phyloP scores from a whole-genome alignment of 257 asterid genomes.

The Solanum rostratum region DNA sequence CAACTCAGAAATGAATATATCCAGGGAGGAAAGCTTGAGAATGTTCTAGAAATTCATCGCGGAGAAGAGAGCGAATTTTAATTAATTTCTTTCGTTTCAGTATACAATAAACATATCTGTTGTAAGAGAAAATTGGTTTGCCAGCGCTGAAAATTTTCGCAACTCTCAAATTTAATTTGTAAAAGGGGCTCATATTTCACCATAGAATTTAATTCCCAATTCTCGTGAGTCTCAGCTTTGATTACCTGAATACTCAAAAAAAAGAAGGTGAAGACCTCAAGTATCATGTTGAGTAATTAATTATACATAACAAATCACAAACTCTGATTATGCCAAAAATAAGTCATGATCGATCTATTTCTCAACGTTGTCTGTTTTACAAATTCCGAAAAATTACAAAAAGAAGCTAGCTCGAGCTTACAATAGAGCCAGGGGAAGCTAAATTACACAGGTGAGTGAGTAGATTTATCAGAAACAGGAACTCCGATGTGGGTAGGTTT shows the following conservation, averaged over 20 bases:
- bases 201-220: background rate
- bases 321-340: background rate
- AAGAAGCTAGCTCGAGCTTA: background rate
- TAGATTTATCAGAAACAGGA: slow-evolving; percentile 11
- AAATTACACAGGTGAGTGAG: background rate
- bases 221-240: background rate
- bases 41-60: no score
- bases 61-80: no score
- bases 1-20: no score
- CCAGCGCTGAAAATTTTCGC: background rate
- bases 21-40: no score
- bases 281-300: background rate
- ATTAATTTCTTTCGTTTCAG: no score
- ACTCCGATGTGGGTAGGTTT: slow-evolving; percentile 56
- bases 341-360: background rate
- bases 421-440: background rate
- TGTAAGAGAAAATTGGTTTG: background rate
- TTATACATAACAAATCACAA: background rate
- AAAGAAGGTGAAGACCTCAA: background rate
- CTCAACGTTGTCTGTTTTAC: background rate
- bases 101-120: no score
- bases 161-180: background rate
- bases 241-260: background rate
- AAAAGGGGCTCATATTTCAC: background rate
- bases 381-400: background rate